Evolutionary conservation across 148 eudicot species (phyloP).

Genomic region (Spergularia marina): DNA sequence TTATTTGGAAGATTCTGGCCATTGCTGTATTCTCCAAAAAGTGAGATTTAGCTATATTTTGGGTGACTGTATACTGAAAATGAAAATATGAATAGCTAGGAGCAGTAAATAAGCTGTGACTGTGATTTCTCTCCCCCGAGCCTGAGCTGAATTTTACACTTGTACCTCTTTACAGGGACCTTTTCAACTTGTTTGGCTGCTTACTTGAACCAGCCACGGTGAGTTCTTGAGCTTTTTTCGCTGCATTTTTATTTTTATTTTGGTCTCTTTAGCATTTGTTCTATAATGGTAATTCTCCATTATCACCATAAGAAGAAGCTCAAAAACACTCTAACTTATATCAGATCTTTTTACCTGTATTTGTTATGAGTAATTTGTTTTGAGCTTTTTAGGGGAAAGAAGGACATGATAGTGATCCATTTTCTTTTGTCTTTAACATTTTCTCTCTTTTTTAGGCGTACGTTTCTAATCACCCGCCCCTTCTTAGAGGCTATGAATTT

Average conservation of each 20-base stretch:
- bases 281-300: not conserved
- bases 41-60: not conserved
- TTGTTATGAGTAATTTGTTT: not conserved
- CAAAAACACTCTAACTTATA: not conserved
- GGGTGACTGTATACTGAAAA: not conserved
- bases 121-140: not conserved
- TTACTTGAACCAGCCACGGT: conserved; percentile 83
- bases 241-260: not conserved
- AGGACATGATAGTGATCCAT: not conserved
- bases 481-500: not conserved
- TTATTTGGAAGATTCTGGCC: not conserved
- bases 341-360: not conserved
- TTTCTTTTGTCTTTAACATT: not conserved
- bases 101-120: not conserved
- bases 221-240: conserved; percentile 28
- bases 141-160: not conserved
- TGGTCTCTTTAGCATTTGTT: not conserved
- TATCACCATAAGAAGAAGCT: not conserved
- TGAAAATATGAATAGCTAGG: not conserved
- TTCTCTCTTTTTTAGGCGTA: not conserved
- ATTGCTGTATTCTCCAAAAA: not conserved
- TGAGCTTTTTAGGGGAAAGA: not conserved
- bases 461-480: not conserved
- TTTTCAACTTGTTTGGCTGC: conserved; percentile 70
- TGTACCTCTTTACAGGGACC: conserved; percentile 47